Evolutionary conservation across 2,329 filamentous ascomycete genomes (phyloP).

Genomic region (Aspergillus pseudoterreus): DNA sequence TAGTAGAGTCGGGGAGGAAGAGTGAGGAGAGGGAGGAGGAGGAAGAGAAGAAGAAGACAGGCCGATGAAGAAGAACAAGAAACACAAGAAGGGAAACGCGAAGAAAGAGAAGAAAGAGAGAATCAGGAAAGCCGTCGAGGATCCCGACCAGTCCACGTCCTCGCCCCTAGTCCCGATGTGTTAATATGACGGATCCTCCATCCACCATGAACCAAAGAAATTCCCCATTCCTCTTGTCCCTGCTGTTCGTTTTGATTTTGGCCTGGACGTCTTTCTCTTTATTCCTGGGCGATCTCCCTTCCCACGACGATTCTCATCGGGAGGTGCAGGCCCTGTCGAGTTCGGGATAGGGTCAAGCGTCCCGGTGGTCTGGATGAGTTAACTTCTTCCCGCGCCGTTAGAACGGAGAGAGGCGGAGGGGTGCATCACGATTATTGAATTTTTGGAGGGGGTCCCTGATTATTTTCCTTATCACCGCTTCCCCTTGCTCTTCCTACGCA

Average conservation of each 20-base stretch:
- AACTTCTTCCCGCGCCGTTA: background rate
- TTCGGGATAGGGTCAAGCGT: slow-evolving; percentile 1
- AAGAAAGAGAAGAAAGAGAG: slow-evolving; percentile 15
- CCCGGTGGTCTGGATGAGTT: slow-evolving; percentile 5
- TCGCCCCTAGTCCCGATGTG: slow-evolving; percentile 39
- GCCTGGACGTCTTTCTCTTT: slow-evolving; percentile 1
- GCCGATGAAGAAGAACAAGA: slow-evolving; percentile 9
- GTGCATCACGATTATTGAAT: background rate
- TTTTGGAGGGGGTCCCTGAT: background rate
- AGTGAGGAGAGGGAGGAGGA: slow-evolving; percentile 8
- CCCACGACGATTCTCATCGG: background rate
- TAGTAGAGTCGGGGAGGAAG: slow-evolving; percentile 11
- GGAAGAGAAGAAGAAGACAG: slow-evolving; percentile 9
- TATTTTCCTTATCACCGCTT: slow-evolving; percentile 1
- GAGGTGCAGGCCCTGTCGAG: background rate
- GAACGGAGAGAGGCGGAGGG: background rate
- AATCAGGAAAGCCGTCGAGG: slow-evolving; percentile 29
- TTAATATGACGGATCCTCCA: slow-evolving; percentile 41
- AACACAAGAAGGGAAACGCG: slow-evolving; percentile 6
- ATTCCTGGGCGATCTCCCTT: background rate
- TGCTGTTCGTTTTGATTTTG: background rate
- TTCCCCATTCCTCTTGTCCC: slow-evolving; percentile 6
- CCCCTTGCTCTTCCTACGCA: slow-evolving; percentile 10
- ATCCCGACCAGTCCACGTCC: slow-evolving; percentile 32
- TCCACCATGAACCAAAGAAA: slow-evolving; percentile 25